Percentiles rank a stretch among this genome's conserved stretches.
phyloP scores from a whole-genome alignment of 2,329 filamentous ascomycete species.

The Juglanconis sp. region DNA sequence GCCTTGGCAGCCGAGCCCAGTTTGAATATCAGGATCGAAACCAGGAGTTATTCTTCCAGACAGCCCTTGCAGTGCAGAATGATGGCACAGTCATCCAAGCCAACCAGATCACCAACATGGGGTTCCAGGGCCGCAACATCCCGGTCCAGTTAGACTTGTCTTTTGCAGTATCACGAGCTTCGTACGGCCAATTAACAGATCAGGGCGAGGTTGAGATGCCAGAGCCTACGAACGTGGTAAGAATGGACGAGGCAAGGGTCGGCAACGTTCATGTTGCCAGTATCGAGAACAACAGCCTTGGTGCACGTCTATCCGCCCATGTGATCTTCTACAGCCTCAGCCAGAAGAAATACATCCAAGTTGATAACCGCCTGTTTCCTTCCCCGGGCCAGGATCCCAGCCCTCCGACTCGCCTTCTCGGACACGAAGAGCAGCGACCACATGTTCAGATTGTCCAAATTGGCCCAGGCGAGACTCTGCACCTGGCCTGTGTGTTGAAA shows the following conservation, averaged over 20 bases:
- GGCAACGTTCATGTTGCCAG: background rate
- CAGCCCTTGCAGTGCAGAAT: conserved; percentile 1
- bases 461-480: background rate
- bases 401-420: background rate
- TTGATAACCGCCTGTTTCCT: background rate
- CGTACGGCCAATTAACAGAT: conserved; percentile 23
- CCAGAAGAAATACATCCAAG: background rate
- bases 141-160: conserved; percentile 8
- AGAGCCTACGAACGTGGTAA: conserved; percentile 7
- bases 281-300: conserved; percentile 14
- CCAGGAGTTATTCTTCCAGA: background rate
- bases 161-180: conserved; percentile 21
- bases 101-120: conserved; percentile 14
- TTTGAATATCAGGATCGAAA: conserved; percentile 1
- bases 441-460: background rate
- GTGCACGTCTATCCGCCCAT: background rate
- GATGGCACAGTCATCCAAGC: conserved; percentile 16
- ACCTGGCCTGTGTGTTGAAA: background rate
- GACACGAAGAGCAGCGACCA: background rate
- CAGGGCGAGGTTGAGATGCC: conserved; percentile 19
- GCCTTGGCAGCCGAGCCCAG: conserved; percentile 8
- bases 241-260: background rate
- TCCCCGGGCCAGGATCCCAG: background rate
- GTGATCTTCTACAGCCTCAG: background rate
- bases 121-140: background rate